Percentiles rank a stretch among this genome's conserved stretches.
Evolutionary conservation across 2,329 filamentous ascomycete genomes (phyloP).

Genomic region (Botrytis aclada): DNA sequence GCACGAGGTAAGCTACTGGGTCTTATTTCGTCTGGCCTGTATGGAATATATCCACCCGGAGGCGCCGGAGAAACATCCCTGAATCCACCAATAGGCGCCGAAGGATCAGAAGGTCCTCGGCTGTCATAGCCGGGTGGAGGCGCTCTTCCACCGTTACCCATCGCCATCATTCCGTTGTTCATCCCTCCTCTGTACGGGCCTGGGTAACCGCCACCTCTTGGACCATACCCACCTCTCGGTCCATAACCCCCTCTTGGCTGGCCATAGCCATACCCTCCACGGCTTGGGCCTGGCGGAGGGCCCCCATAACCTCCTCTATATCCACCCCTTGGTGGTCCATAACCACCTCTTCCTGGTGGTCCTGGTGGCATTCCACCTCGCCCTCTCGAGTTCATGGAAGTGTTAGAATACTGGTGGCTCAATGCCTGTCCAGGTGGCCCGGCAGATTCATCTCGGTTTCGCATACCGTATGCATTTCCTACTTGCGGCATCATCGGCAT

Average conservation of each 20-base stretch:
- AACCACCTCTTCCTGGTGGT: slow-evolving; percentile 29
- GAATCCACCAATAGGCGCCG: slow-evolving; percentile 23
- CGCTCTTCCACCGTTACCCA: slow-evolving; percentile 42
- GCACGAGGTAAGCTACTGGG: slow-evolving; percentile 51
- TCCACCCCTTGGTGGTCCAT: slow-evolving; percentile 45
- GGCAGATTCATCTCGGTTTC: slow-evolving; percentile 49
- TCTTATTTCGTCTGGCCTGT: slow-evolving; percentile 26
- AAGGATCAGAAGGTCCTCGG: slow-evolving; percentile 28
- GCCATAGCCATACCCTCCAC: slow-evolving; percentile 49
- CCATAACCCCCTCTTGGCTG: slow-evolving; percentile 38
- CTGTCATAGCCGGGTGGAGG: slow-evolving; percentile 40
- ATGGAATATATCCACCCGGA: slow-evolving; percentile 29
- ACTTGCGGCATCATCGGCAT: slow-evolving; percentile 40
- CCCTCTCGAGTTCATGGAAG: slow-evolving; percentile 32
- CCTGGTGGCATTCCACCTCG: slow-evolving; percentile 32
- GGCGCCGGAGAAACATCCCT: slow-evolving; percentile 21
- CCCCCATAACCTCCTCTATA: slow-evolving; percentile 39
- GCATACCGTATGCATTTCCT: slow-evolving; percentile 36
- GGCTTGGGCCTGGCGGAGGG: slow-evolving; percentile 39
- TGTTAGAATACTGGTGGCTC: slow-evolving; percentile 42
- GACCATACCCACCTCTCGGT: slow-evolving; percentile 39
- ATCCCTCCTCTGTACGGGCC: slow-evolving; percentile 35
- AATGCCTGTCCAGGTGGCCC: slow-evolving; percentile 49
- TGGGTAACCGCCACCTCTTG: slow-evolving; percentile 19
- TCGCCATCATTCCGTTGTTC: slow-evolving; percentile 41